Evolutionary conservation across 2,329 filamentous ascomycete species (phyloP).

Genomic region (Aspergillus alliaceus): DNA sequence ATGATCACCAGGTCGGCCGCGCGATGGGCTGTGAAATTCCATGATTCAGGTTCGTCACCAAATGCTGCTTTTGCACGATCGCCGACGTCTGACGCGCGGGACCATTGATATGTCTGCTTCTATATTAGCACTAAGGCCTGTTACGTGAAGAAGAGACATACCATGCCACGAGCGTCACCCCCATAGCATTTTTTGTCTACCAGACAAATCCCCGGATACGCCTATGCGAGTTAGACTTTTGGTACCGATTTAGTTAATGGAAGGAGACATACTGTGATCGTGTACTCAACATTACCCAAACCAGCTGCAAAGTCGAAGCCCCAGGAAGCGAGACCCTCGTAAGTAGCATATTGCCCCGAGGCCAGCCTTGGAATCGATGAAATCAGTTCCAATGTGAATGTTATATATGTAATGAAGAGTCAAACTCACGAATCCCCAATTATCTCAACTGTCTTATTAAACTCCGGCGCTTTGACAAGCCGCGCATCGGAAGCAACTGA

Average conservation of each 20-base stretch:
- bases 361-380: conserved; percentile 52
- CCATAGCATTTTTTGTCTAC: conserved; percentile 55
- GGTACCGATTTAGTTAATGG: not conserved
- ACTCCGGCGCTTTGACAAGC: conserved; percentile 45
- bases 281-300: conserved; percentile 59
- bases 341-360: conserved; percentile 56
- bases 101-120: conserved; percentile 53
- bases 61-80: conserved; percentile 46
- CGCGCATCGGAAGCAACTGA: conserved; percentile 48
- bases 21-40: conserved; percentile 22
- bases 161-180: conserved; percentile 51
- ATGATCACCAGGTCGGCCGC: conserved; percentile 44
- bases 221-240: conserved; percentile 13
- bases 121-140: not conserved
- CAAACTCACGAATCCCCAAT: conserved; percentile 42
- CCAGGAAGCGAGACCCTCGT: conserved; percentile 59
- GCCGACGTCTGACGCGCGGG: conserved; percentile 55
- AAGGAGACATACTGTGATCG: conserved; percentile 44
- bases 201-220: conserved; percentile 59
- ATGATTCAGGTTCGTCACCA: conserved; percentile 29
- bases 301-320: conserved; percentile 57
- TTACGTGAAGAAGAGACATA: conserved; percentile 11
- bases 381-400: conserved; percentile 32
- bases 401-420: conserved; percentile 18
- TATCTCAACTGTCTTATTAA: conserved; percentile 40